Conservation (phyloP, 139 green algal species). For the Tetradesmus obliquus region DNA sequence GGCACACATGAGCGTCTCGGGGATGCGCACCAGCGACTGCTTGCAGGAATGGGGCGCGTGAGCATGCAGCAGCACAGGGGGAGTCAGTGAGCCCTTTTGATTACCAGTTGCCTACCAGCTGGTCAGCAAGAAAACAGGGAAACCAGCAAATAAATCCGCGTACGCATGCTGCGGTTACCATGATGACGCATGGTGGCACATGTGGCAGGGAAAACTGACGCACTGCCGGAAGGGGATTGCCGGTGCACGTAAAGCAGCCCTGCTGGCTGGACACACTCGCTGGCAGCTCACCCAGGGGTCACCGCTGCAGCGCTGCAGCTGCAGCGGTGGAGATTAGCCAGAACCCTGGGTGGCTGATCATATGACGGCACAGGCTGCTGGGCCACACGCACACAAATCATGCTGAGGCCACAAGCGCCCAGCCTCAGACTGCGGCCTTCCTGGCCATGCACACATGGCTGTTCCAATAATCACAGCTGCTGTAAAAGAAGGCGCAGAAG, state of each 20-base stretch:
- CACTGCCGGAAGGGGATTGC: background rate
- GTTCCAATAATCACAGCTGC: too few species aligned
- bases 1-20: slow-evolving; percentile 88
- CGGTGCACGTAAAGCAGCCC: slow-evolving; percentile 40
- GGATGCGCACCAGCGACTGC: slow-evolving; percentile 82
- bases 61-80: background rate
- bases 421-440: background rate
- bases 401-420: background rate
- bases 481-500: too few species aligned
- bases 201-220: slow-evolving; percentile 41
- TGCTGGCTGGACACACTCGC: background rate
- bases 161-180: background rate
- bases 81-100: background rate
- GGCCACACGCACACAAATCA: background rate
- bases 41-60: background rate
- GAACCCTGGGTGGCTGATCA: slow-evolving; percentile 5
- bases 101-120: background rate
- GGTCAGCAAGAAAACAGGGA: background rate
- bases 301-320: background rate
- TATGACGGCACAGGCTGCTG: background rate
- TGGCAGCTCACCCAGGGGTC: slow-evolving; percentile 14
- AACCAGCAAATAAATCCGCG: background rate
- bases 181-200: too few species aligned
- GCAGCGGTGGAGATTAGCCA: slow-evolving; percentile 12
- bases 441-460: too few species aligned